Base-by-base conservation (phyloP, 495 filamentous ascomycete genomes). In the Xylaria intraflava region DNA sequence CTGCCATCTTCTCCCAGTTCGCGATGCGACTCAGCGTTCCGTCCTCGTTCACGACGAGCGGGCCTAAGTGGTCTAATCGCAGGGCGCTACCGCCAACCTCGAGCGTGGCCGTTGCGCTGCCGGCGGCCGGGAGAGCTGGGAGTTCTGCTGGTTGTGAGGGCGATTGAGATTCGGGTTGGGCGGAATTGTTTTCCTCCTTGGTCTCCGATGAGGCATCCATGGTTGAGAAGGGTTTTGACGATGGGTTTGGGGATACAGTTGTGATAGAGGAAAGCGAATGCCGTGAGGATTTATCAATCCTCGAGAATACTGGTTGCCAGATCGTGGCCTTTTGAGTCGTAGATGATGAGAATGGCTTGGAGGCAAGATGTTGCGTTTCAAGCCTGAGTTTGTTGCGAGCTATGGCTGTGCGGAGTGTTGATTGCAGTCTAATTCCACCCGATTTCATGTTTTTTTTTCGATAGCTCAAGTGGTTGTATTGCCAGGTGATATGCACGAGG, bases 1-100 rank as follows among this genome's bases (percentile, higher is more conserved):
- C 82, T 11, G 75, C 70, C 84, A 88, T 85, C 58, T 82, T 69
- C 26, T 65, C 70, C 84, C 84, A 88, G 68, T 88, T 88, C 51
- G 74, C 60, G 54, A 88, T 83, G 17, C 82, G 78, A 58, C 80
- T 78, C 30, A 86, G 62, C 17, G 80, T 79, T 12, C 84, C 84
- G 66, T 88, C 83, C 33, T 71, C 62, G 58, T 83, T 83, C n/a
- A 88, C 80, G 1, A 88, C 81, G 66, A 86, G 75, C 2, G 84
- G 84, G 0, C 84, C 84, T 0, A 88, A 64, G 49, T 78, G 72
- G 61, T 84, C 81, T 0, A 85, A 66, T 14, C 69, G 73, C 2
- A 83, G 70, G 1, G 72, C 66, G 3, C 70, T 67, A 5, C 72
- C 72, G 41, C 75, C 72, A 1, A 85, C 62, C n/a, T 79, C 74